Conservation (phyloP, 2,329 filamentous ascomycete species). For the Rutstroemia sp. region DNA sequence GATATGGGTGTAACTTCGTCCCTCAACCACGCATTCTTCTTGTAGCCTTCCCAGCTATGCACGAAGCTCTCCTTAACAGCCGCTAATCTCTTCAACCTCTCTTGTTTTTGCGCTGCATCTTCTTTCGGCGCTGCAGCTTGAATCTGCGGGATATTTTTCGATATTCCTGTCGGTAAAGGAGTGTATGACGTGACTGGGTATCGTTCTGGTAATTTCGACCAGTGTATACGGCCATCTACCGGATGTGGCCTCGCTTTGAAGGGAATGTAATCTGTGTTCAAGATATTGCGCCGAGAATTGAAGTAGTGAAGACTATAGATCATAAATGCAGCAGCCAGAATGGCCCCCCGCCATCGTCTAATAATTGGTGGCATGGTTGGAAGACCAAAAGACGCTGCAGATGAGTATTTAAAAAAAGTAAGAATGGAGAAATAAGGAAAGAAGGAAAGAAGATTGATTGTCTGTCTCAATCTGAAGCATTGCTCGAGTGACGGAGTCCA, state of each 20-base stretch:
- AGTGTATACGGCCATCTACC: slow-evolving; percentile 48
- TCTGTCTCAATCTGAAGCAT: slow-evolving; percentile 7
- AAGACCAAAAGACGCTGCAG: background rate
- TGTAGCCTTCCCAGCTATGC: slow-evolving; percentile 72
- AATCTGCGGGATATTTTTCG: slow-evolving; percentile 23
- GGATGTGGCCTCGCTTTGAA: slow-evolving; percentile 29
- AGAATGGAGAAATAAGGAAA: background rate
- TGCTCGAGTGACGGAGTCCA: background rate
- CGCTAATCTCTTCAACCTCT: slow-evolving; percentile 19
- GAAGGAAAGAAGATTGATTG: background rate
- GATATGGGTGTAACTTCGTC: slow-evolving; percentile 77
- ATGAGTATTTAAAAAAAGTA: background rate
- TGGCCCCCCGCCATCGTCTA: slow-evolving; percentile 22
- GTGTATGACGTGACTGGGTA: slow-evolving; percentile 24
- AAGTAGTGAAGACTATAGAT: slow-evolving; percentile 23
- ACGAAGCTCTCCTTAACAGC: slow-evolving; percentile 26
- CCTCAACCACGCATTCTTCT: slow-evolving; percentile 69
- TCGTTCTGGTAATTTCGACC: slow-evolving; percentile 23
- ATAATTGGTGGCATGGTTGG: slow-evolving; percentile 16
- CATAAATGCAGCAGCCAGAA: slow-evolving; percentile 18
- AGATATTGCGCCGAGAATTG: slow-evolving; percentile 15
- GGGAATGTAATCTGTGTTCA: slow-evolving; percentile 15
- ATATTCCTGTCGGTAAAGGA: slow-evolving; percentile 22
- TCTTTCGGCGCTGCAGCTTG: slow-evolving; percentile 21
- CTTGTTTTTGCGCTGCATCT: slow-evolving; percentile 15